Conservation (phyloP, 257 asterid genomes). For the Solanum virginianum region DNA sequence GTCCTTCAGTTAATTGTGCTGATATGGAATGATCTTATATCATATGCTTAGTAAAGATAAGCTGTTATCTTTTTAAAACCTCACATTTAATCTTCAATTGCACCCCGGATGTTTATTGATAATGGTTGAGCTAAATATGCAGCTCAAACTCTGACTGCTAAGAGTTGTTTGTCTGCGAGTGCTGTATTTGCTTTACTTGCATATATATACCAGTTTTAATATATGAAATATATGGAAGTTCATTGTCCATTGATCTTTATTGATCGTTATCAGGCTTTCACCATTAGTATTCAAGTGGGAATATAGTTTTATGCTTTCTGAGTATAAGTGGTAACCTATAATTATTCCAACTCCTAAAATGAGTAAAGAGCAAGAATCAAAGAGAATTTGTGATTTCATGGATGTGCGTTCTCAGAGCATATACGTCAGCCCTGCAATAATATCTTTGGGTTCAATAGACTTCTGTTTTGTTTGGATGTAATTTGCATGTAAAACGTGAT, state of each 20-base stretch:
- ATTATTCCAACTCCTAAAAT: not conserved
- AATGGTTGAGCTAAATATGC: not conserved
- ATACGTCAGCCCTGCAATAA: not conserved
- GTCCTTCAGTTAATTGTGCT: not conserved
- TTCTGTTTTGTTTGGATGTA: not conserved
- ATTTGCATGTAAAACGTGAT: not conserved
- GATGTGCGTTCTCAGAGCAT: not conserved
- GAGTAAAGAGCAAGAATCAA: not conserved
- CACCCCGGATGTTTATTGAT: not conserved
- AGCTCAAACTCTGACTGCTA: not conserved
- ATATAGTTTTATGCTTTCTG: not conserved
- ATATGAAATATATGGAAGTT: not conserved
- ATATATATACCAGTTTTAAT: not conserved
- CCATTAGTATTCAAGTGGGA: not conserved
- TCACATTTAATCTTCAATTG: not conserved
- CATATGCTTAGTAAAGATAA: not conserved
- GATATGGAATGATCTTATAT: not conserved
- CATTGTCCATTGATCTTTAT: not conserved
- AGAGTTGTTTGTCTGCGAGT: not conserved
- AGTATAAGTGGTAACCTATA: not conserved
- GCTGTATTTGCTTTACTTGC: not conserved
- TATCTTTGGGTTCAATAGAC: not conserved
- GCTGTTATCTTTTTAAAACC: not conserved
- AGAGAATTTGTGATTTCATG: not conserved
- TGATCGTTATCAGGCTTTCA: not conserved